Evolutionary conservation across 768 basidiomycete genomes (phyloP).

Genomic region (Rickenella mellea): DNA sequence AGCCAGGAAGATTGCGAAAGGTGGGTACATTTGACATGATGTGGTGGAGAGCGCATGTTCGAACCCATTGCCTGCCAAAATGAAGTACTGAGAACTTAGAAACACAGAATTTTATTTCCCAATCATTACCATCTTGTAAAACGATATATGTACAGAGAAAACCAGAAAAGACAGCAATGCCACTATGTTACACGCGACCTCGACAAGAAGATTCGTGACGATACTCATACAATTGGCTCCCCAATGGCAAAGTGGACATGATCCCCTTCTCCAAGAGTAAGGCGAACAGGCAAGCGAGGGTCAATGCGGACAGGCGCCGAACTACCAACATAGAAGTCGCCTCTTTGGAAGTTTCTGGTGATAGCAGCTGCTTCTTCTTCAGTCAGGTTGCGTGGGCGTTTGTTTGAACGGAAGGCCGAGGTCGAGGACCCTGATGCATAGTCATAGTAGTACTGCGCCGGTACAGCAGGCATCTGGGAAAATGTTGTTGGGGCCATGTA

Average conservation of each 20-base stretch:
- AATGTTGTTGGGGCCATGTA: conserved; percentile 25
- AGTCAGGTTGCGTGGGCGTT: conserved; percentile 70
- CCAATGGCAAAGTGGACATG: conserved; percentile 63
- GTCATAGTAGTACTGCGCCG: conserved; percentile 59
- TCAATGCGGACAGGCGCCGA: conserved; percentile 80
- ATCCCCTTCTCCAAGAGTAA: conserved; percentile 75
- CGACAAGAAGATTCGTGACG: background rate
- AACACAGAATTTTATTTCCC: too few relatives aligned
- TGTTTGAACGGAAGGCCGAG: conserved; percentile 71
- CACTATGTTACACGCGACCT: conserved; percentile 4
- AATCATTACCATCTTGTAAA: background rate
- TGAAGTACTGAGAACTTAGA: too few relatives aligned
- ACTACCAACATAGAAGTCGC: conserved; percentile 74
- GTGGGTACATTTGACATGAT: too few relatives aligned
- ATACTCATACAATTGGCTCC: conserved; percentile 31
- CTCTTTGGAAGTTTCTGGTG: conserved; percentile 71
- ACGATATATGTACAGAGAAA: background rate
- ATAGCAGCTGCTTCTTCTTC: conserved; percentile 80
- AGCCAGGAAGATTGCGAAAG: too few relatives aligned
- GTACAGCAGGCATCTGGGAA: conserved; percentile 26
- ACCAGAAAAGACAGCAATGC: conserved; percentile 5
- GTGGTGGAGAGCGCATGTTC: too few relatives aligned
- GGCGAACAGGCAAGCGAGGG: conserved; percentile 67
- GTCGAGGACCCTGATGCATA: conserved; percentile 71
- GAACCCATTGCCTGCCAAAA: too few relatives aligned